These are phyloP conservation scores for Cladosporium velox DNA, from an alignment of 2,329 filamentous ascomycete species.

Conservation along the genomic window DNA sequence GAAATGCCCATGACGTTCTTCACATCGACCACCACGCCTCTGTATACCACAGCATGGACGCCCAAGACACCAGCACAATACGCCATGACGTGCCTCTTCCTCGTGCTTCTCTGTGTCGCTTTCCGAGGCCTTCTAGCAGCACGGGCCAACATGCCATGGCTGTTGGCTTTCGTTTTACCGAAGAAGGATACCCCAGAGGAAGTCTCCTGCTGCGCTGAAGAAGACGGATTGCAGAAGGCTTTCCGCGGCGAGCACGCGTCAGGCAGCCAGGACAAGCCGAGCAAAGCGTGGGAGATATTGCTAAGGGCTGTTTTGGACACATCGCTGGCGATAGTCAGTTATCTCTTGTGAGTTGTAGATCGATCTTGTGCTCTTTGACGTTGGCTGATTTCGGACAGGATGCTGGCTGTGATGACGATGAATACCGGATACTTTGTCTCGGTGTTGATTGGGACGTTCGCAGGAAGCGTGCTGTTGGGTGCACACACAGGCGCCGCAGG, in stretches of 20 bases:
- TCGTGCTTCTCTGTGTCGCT: constrained; percentile 70
- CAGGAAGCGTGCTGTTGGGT: constrained; percentile 55
- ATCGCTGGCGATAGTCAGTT: constrained; percentile 70
- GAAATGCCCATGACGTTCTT: constrained; percentile 64
- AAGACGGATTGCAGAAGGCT: not conserved
- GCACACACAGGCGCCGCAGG: constrained; percentile 26
- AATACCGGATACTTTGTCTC: constrained; percentile 82
- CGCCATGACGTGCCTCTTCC: constrained; percentile 85
- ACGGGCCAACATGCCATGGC: constrained; percentile 27
- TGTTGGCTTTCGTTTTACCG: not conserved
- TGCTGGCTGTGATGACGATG: constrained; percentile 88
- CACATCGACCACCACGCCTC: constrained; percentile 58
- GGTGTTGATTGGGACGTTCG: constrained; percentile 71
- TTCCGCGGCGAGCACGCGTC: not conserved
- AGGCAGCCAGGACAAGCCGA: constrained; percentile 65
- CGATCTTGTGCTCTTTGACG: not conserved
- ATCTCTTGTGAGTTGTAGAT: constrained; percentile 70
- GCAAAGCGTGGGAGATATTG: constrained; percentile 65
- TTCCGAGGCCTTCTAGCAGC: constrained; percentile 57
- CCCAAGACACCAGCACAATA: constrained; percentile 70
- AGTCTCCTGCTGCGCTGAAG: not conserved
- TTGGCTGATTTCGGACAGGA: constrained; percentile 54
- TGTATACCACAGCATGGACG: constrained; percentile 71
- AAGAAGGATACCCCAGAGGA: not conserved
- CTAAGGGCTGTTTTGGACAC: constrained; percentile 69